Evolutionary conservation across 1,284 basidiomycete species (phyloP).

Genomic region (Papiliotrema terrestris): DNA sequence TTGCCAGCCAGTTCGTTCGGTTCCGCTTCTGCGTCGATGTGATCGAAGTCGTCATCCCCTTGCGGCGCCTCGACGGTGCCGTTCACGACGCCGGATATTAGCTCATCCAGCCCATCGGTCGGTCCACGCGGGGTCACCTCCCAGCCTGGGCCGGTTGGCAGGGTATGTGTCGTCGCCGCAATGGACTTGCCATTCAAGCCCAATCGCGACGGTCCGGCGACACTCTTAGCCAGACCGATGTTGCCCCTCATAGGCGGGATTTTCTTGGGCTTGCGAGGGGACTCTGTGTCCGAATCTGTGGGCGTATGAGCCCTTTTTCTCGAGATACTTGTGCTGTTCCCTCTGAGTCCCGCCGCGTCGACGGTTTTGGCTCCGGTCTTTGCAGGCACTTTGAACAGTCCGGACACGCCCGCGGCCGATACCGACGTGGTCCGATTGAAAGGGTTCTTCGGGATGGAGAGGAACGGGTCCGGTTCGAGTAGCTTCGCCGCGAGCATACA

Average conservation of each 20-base stretch:
- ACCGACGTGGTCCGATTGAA: conserved; percentile 11
- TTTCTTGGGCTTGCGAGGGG: conserved; percentile 13
- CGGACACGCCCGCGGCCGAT: background rate
- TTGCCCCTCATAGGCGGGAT: background rate
- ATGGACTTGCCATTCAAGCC: background rate
- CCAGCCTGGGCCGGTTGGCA: conserved; percentile 33
- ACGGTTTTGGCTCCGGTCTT: conserved; percentile 8
- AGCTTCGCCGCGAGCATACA: conserved; percentile 28
- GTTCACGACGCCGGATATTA: conserved; percentile 35
- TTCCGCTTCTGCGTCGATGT: background rate
- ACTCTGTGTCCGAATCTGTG: conserved; percentile 40
- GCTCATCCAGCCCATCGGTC: conserved; percentile 35
- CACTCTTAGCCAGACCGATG: background rate
- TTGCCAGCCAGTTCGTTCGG: background rate
- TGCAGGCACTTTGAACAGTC: background rate
- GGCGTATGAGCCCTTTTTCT: conserved; percentile 32
- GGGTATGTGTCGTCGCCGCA: conserved; percentile 25
- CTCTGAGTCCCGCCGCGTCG: conserved; percentile 26
- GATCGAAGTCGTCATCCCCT: background rate
- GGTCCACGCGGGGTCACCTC: conserved; percentile 6
- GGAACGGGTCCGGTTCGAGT: conserved; percentile 21
- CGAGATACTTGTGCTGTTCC: conserved; percentile 17
- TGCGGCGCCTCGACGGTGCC: conserved; percentile 16
- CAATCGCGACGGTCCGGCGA: conserved; percentile 1
- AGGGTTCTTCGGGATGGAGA: conserved; percentile 30